Base-by-base conservation (phyloP, 2,329 filamentous ascomycete species). In the Exophiala sp. region DNA sequence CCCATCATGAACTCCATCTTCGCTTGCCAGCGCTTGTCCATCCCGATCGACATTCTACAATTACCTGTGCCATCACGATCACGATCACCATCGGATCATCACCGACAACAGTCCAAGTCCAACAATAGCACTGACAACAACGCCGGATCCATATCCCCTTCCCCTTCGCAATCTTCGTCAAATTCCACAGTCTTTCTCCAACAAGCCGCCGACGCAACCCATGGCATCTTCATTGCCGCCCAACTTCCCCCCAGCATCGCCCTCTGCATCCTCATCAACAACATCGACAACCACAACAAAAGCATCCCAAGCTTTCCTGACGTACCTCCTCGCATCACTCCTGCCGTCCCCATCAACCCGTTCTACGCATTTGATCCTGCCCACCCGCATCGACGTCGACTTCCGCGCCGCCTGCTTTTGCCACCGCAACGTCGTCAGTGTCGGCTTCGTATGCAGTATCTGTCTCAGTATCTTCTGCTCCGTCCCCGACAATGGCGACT, bases 391-490 rank as follows among this genome's bases (percentile, higher is more conserved):
- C 48, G 83, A 85, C 38, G 89, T 98, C 37, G 94, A 98, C 70
- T 98, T 98, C 66, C 82, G 93, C 37, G 91, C 94, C n/a, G 93
- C 93, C 2, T 98, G 93, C 66, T 98, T 98, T 71, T 98, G 93
- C 66, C 93, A 98, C 70, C 79, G 91, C 43, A 81, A 81, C 29
- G 88, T 97, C 16, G 85, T 98, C 37, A 88, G 96, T 68, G 81
- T 90, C 1, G 93, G 90, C 7, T 98, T 88, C 65, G 91, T 98
- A 30, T 98, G 93, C 73, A 95, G 88, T 54, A 89, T 98, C 60
- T 98, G 93, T 65, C 74, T 98, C 38, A 95, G 88, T 67, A 98
- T 95, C 62, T 95, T 95, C 66, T 95, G 89, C 70, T 73, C 78
- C 38, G 76, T 79, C 22, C 72, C 79, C 1, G 72, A 75, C 54